A percentile compares a stretch with the other conserved stretches of the same genome.
phyloP scores from a whole-genome alignment of 805 yeast species.

The Henningerozyma blattae region DNA sequence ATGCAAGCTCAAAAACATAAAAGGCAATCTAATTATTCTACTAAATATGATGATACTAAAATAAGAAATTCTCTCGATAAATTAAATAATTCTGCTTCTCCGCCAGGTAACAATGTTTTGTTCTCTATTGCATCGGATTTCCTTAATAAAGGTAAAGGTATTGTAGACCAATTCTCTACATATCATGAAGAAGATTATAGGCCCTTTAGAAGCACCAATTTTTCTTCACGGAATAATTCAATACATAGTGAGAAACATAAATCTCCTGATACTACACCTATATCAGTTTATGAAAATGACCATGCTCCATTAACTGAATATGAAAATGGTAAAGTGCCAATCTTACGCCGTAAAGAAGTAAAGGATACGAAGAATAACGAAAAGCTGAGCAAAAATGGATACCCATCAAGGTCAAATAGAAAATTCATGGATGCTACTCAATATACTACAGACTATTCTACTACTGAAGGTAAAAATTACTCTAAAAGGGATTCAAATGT shows the following conservation, averaged over 20 bases:
- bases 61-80: too few relatives aligned
- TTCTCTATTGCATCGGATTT: conserved; percentile 19
- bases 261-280: not conserved
- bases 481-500: too few relatives aligned
- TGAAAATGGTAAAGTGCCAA: not conserved
- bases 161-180: conserved; percentile 16
- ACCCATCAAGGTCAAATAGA: not conserved
- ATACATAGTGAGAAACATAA: too few relatives aligned
- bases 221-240: not conserved
- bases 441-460: too few relatives aligned
- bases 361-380: too few relatives aligned
- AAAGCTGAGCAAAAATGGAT: not conserved
- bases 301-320: not conserved
- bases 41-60: conserved; percentile 2
- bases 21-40: not conserved
- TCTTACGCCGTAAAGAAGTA: not conserved
- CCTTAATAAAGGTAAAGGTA: conserved; percentile 22
- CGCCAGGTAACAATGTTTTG: conserved; percentile 3
- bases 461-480: too few relatives aligned
- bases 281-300: not conserved
- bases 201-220: conserved; percentile 4
- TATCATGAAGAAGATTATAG: conserved; percentile 15
- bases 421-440: too few relatives aligned
- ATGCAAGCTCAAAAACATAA: not conserved
- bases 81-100: not conserved